These are phyloP conservation scores for Ustilago lituana DNA, from an alignment of 1,284 basidiomycete genomes.

Conservation along the genomic window DNA sequence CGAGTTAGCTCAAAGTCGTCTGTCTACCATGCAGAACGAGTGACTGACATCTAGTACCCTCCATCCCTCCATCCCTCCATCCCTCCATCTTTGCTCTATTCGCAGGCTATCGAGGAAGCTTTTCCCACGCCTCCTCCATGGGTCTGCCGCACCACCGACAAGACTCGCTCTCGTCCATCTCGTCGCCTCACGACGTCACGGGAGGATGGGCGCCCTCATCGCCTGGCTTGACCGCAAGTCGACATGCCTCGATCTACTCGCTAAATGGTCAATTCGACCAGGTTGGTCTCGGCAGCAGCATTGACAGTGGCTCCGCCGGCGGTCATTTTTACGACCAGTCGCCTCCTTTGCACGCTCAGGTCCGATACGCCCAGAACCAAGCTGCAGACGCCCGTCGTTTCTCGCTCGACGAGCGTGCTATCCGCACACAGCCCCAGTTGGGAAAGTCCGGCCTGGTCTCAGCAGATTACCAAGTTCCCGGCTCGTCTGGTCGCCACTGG, in stretches of 20 bases:
- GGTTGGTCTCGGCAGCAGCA: slow-evolving; percentile 42
- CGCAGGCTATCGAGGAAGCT: slow-evolving; percentile 46
- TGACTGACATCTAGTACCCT: too few species aligned
- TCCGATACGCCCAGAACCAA: slow-evolving; percentile 45
- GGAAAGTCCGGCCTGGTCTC: slow-evolving; percentile 46
- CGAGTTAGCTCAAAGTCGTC: too few species aligned
- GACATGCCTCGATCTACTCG: slow-evolving; percentile 51
- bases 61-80: too few species aligned
- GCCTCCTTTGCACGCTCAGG: slow-evolving; percentile 43
- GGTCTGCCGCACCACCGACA: slow-evolving; percentile 46
- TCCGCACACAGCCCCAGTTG: slow-evolving; percentile 40
- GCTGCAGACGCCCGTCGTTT: slow-evolving; percentile 45
- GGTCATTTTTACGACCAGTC: slow-evolving; percentile 50
- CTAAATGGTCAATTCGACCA: slow-evolving; percentile 50
- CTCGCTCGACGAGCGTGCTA: slow-evolving; percentile 49
- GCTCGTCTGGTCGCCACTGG: slow-evolving; percentile 46
- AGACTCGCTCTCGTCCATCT: slow-evolving; percentile 45
- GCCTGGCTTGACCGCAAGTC: slow-evolving; percentile 39
- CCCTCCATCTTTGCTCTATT: background rate
- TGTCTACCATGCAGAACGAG: too few species aligned
- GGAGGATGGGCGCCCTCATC: slow-evolving; percentile 49
- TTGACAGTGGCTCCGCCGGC: slow-evolving; percentile 41
- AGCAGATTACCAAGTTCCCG: slow-evolving; percentile 42
- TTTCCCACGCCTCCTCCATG: slow-evolving; percentile 36
- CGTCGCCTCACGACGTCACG: slow-evolving; percentile 45